A percentile compares a stretch with the other conserved stretches of the same genome.
Conservation (phyloP, 805 yeast genomes). For the Trichomonascus vanleenenianus region DNA sequence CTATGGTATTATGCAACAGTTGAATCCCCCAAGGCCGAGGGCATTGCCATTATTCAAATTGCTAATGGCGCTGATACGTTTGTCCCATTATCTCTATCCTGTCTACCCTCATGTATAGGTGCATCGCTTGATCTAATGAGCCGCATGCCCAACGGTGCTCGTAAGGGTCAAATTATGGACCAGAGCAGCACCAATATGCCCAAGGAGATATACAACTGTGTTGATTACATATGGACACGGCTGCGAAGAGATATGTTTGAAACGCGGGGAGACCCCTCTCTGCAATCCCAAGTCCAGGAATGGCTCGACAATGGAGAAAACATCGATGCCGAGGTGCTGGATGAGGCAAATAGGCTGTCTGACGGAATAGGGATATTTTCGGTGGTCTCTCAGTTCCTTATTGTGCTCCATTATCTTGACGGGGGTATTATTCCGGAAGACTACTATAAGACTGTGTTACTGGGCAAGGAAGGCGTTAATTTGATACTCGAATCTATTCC, state of each 20-base stretch:
- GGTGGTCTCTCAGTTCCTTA: slow-evolving; percentile 25
- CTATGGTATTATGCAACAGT: slow-evolving; percentile 12
- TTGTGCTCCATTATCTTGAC: slow-evolving; percentile 29
- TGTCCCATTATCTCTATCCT: slow-evolving; percentile 20
- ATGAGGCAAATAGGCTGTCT: slow-evolving; percentile 20
- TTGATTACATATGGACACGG: slow-evolving; percentile 29
- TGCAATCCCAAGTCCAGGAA: slow-evolving; percentile 24
- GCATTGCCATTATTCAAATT: slow-evolving; percentile 24
- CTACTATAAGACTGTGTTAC: slow-evolving; percentile 17
- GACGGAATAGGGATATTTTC: slow-evolving; percentile 37
- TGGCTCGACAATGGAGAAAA: slow-evolving; percentile 30
- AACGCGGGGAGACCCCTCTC: slow-evolving; percentile 18
- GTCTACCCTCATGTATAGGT: slow-evolving; percentile 29
- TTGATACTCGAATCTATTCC: slow-evolving; percentile 34
- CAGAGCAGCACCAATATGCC: slow-evolving; percentile 25
- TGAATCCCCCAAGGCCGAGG: slow-evolving; percentile 13
- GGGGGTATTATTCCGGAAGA: slow-evolving; percentile 36
- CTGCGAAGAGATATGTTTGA: slow-evolving; percentile 18
- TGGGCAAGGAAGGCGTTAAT: slow-evolving; percentile 27
- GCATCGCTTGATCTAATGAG: slow-evolving; percentile 20
- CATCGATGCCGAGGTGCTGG: slow-evolving; percentile 26
- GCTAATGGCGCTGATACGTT: slow-evolving; percentile 27
- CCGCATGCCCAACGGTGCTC: slow-evolving; percentile 19
- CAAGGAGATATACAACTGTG: slow-evolving; percentile 27
- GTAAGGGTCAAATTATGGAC: slow-evolving; percentile 14